Conservation (phyloP, 208 protist species). For the Vickermania spadyakhi region DNA sequence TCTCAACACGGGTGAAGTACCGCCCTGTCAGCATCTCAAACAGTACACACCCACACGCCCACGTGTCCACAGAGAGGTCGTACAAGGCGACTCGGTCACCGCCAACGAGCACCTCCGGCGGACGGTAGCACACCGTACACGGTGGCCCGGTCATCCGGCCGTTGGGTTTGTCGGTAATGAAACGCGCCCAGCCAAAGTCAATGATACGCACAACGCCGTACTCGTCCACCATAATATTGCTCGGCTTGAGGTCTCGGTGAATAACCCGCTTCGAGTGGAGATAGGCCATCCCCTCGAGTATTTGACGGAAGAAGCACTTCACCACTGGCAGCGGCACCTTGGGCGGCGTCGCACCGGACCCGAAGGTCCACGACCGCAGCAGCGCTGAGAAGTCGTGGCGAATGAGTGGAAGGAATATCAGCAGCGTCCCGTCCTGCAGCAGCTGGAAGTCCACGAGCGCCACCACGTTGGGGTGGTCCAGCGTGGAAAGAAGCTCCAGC, state of each 20-base stretch:
- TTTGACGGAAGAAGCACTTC: slow-evolving; percentile 77
- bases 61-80: slow-evolving; percentile 93
- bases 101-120: slow-evolving; percentile 68
- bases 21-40: slow-evolving; percentile 97
- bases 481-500: slow-evolving; percentile 53
- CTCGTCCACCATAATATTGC: slow-evolving; percentile 81
- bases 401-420: slow-evolving; percentile 69
- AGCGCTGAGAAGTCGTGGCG: slow-evolving; percentile 63
- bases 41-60: slow-evolving; percentile 95
- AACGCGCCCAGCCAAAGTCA: slow-evolving; percentile 86
- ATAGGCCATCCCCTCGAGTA: slow-evolving; percentile 69
- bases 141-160: slow-evolving; percentile 63
- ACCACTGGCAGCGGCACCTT: slow-evolving; percentile 64
- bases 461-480: slow-evolving; percentile 67
- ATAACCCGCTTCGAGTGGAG: slow-evolving; percentile 70
- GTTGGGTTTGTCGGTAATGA: slow-evolving; percentile 10
- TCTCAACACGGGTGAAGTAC: slow-evolving; percentile 80
- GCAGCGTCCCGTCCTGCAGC: slow-evolving; percentile 43
- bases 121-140: slow-evolving; percentile 58
- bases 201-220: slow-evolving; percentile 71
- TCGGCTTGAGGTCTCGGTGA: slow-evolving; percentile 85
- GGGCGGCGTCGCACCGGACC: neutral
- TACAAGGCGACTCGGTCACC: slow-evolving; percentile 29
- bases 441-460: slow-evolving; percentile 61
- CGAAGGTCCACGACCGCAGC: slow-evolving; percentile 30